Evolutionary conservation across 306 rosid genomes (phyloP).

Genomic region (Malus sieversii): DNA sequence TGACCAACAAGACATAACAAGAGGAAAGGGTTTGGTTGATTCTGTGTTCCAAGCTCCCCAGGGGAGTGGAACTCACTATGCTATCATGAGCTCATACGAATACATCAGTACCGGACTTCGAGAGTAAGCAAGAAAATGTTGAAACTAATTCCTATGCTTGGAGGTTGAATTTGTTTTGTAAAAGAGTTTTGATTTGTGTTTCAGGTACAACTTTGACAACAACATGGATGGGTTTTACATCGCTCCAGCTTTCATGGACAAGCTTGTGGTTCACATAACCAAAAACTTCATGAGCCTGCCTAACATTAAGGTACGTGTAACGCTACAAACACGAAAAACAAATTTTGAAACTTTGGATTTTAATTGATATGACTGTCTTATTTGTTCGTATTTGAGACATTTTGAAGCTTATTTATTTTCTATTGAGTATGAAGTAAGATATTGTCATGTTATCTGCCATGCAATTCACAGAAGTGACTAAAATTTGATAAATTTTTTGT

Average conservation of each 20-base stretch:
- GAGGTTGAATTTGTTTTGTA: not conserved
- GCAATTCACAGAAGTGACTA: not conserved
- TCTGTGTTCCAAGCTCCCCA: slow-evolving; percentile 33
- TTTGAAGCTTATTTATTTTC: not conserved
- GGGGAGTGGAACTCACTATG: slow-evolving; percentile 28
- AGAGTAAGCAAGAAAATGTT: slow-evolving; percentile 8
- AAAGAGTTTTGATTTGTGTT: not conserved
- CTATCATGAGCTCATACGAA: slow-evolving; percentile 37
- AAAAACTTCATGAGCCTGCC: slow-evolving; percentile 41
- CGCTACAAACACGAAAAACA: not conserved
- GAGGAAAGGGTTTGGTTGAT: slow-evolving; percentile 43
- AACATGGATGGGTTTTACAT: slow-evolving; percentile 36
- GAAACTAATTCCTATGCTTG: not conserved
- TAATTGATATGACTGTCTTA: not conserved
- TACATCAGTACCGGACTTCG: slow-evolving; percentile 34
- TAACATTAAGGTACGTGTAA: slow-evolving; percentile 31
- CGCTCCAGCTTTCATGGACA: slow-evolving; percentile 54
- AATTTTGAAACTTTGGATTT: not conserved
- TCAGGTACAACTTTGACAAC: slow-evolving; percentile 40
- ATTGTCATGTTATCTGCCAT: not conserved
- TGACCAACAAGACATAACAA: slow-evolving; percentile 40
- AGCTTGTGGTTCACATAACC: slow-evolving; percentile 44
- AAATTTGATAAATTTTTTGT: not conserved
- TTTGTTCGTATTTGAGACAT: not conserved
- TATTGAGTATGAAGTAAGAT: not conserved